Evolutionary conservation across 257 asterid genomes (phyloP).

Genomic region (Solanum medicagineum): DNA sequence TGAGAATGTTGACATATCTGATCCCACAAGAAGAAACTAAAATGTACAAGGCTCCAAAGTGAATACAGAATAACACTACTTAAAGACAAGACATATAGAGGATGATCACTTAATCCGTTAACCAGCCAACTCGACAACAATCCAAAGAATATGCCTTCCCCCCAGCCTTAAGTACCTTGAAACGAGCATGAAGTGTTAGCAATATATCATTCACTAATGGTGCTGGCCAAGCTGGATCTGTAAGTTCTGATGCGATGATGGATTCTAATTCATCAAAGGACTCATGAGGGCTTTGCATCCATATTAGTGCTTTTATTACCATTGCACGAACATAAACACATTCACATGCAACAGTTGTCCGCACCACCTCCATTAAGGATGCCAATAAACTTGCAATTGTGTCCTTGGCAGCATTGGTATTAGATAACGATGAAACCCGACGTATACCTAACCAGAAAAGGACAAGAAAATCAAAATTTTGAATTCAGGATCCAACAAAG

Average conservation of each 20-base stretch:
- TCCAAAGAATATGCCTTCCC: neutral
- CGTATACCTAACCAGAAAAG: slow-evolving; percentile 42
- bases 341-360: slow-evolving; percentile 98
- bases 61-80: neutral
- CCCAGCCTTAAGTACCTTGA: slow-evolving; percentile 51
- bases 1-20: neutral
- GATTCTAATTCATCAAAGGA: slow-evolving; percentile 92
- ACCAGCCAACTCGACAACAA: neutral
- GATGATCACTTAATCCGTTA: neutral
- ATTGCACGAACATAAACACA: slow-evolving; percentile 97
- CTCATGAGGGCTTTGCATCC: slow-evolving; percentile 99
- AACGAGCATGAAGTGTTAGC: slow-evolving; percentile 96
- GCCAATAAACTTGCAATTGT: slow-evolving; percentile 88
- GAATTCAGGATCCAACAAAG: neutral
- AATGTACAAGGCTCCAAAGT: neutral
- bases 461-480: neutral
- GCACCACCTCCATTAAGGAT: slow-evolving; percentile 94
- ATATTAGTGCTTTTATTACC: slow-evolving; percentile 94
- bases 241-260: slow-evolving; percentile 91
- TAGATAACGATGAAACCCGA: slow-evolving; percentile 59
- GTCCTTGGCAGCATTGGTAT: slow-evolving; percentile 66
- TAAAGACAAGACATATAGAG: neutral
- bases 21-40: neutral
- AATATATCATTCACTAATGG: slow-evolving; percentile 74
- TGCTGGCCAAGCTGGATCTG: slow-evolving; percentile 97